phyloP scores from a whole-genome alignment of 2,329 filamentous ascomycete genomes.

The Colletotrichum tofieldiae region DNA sequence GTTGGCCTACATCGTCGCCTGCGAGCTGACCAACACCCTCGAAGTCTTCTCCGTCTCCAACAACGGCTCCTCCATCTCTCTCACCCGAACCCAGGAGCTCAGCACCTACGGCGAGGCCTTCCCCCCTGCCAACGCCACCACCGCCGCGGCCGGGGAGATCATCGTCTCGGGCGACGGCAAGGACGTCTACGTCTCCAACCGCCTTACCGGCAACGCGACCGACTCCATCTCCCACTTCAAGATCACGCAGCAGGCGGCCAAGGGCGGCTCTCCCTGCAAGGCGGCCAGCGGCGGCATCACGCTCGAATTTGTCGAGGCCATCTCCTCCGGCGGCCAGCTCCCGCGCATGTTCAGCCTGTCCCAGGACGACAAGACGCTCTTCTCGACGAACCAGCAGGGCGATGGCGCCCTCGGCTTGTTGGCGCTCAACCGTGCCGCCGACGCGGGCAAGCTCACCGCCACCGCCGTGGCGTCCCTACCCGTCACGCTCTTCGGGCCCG shows the following conservation, averaged over 20 bases:
- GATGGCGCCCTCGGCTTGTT: slow-evolving; percentile 53
- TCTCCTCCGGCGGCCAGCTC: slow-evolving; percentile 53
- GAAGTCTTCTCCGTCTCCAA: slow-evolving; percentile 61
- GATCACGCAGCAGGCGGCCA: slow-evolving; percentile 47
- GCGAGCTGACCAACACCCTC: slow-evolving; percentile 63
- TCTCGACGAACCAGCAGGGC: slow-evolving; percentile 65
- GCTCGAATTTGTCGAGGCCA: slow-evolving; percentile 53
- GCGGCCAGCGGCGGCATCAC: slow-evolving; percentile 48
- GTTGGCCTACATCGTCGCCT: slow-evolving; percentile 64
- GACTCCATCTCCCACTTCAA: slow-evolving; percentile 66
- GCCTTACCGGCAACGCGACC: slow-evolving; percentile 59
- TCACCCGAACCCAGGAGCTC: slow-evolving; percentile 56
- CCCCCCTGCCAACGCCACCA: slow-evolving; percentile 53
- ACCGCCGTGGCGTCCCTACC: slow-evolving; percentile 49
- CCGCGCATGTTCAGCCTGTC: slow-evolving; percentile 66
- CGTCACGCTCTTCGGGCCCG: slow-evolving; percentile 48
- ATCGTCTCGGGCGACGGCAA: slow-evolving; percentile 58
- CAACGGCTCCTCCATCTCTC: slow-evolving; percentile 52
- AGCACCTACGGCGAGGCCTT: slow-evolving; percentile 54
- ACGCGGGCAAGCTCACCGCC: slow-evolving; percentile 50
- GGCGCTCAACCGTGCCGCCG: slow-evolving; percentile 47
- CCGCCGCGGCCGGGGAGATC: slow-evolving; percentile 63
- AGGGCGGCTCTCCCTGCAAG: slow-evolving; percentile 45
- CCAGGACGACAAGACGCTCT: slow-evolving; percentile 55
- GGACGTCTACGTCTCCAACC: slow-evolving; percentile 68